Evolutionary conservation across 2,329 filamentous ascomycete genomes (phyloP).

Genomic region (Fusarium pininemorale): DNA sequence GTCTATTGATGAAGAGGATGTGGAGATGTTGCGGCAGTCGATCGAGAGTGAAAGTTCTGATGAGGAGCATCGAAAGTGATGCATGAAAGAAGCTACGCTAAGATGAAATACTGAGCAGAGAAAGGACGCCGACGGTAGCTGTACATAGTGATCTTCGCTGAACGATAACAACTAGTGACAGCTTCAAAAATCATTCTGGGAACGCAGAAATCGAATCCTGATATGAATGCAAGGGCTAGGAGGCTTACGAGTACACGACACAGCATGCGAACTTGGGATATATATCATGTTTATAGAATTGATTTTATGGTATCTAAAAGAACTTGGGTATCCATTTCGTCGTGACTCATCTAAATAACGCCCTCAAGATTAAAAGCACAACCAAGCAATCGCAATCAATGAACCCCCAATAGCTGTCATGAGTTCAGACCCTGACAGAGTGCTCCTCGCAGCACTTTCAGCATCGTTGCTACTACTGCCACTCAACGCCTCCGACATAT

Average conservation of each 20-base stretch:
- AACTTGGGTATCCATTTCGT: slow-evolving; percentile 21
- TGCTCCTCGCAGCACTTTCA: not conserved
- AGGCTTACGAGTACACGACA: not conserved
- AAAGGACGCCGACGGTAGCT: not conserved
- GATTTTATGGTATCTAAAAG: not conserved
- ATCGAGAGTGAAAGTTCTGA: not conserved
- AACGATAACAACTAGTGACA: accelerated
- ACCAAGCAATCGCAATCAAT: slow-evolving; percentile 2
- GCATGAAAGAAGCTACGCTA: accelerated
- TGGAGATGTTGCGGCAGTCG: slow-evolving; percentile 9
- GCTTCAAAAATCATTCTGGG: too few species aligned
- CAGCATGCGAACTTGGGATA: not conserved
- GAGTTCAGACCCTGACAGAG: not conserved
- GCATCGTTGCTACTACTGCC: not conserved
- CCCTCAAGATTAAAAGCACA: slow-evolving; percentile 13
- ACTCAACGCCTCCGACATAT: slow-evolving; percentile 2
- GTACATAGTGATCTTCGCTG: accelerated
- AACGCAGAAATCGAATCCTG: too few species aligned
- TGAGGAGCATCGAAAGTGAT: slow-evolving; percentile 1
- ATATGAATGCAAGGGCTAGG: too few species aligned
- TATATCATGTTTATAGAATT: not conserved
- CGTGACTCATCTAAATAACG: slow-evolving; percentile 1
- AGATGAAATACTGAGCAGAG: too few species aligned
- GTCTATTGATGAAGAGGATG: slow-evolving; percentile 24
- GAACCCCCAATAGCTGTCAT: slow-evolving; percentile 1